phyloP scores from a whole-genome alignment of 345 rosid genomes.

The Rhodomyrtus tomentosa region DNA sequence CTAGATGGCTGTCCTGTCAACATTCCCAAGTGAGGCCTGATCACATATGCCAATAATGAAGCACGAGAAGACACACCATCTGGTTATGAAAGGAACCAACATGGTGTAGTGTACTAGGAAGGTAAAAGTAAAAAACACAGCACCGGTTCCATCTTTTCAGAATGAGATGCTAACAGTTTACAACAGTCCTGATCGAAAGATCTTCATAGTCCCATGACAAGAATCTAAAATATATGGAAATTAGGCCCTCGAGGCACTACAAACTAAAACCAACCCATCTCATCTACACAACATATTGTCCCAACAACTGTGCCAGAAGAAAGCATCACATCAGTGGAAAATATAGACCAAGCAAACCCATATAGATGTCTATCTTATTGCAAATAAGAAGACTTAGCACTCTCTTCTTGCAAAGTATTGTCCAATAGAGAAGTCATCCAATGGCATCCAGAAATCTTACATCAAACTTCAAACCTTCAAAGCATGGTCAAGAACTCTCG shows the following conservation, averaged over 20 bases:
- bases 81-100: background rate
- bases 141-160: background rate
- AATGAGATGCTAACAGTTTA: background rate
- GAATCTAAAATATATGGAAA: background rate
- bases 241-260: background rate
- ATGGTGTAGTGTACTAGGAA: background rate
- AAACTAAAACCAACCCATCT: background rate
- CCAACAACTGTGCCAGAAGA: too few species aligned
- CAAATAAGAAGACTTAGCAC: background rate
- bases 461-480: background rate
- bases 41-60: background rate
- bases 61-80: background rate
- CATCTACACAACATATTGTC: background rate
- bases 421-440: background rate
- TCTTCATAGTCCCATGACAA: background rate
- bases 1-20: background rate
- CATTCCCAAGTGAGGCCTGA: background rate
- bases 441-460: background rate
- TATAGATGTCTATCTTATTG: background rate
- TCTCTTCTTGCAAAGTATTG: background rate
- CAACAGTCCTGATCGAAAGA: background rate
- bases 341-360: background rate
- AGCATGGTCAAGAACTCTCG: background rate
- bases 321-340: background rate
- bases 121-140: background rate